phyloP scores from a whole-genome alignment of 2,329 filamentous ascomycete genomes.

The Furcasterigmium sp. region DNA sequence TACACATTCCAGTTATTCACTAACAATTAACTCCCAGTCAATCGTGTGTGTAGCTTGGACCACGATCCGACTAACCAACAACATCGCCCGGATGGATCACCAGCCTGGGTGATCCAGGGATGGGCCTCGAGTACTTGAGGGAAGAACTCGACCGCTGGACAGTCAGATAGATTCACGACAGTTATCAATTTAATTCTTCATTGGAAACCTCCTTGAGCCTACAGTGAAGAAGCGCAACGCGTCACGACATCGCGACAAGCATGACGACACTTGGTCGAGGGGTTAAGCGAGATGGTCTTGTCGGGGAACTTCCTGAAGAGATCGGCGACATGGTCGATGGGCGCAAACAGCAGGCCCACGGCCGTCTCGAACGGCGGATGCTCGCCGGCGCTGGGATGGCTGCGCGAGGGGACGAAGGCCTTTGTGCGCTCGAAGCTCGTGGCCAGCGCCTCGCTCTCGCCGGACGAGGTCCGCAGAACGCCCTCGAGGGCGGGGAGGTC shows the following conservation, averaged over 20 bases:
- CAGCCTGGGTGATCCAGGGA: neutral
- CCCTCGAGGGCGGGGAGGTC: slow-evolving; percentile 44
- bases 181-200: neutral
- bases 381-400: slow-evolving; percentile 44
- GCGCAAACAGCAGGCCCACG: slow-evolving; percentile 47
- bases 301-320: slow-evolving; percentile 52
- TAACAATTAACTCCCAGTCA: too few species aligned
- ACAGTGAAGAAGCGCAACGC: too few species aligned
- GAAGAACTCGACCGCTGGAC: neutral
- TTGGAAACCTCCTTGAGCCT: neutral
- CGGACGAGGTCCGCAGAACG: slow-evolving; percentile 28
- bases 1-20: too few species aligned
- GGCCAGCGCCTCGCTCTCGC: slow-evolving; percentile 27
- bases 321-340: slow-evolving; percentile 50
- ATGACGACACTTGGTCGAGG: too few species aligned
- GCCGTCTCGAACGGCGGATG: slow-evolving; percentile 52
- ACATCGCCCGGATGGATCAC: neutral
- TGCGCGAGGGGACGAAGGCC: slow-evolving; percentile 44
- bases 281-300: too few species aligned
- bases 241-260: slow-evolving; percentile 8
- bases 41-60: too few species aligned
- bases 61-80: too few species aligned
- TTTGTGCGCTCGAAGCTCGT: slow-evolving; percentile 46
- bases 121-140: neutral
- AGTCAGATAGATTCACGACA: neutral